Evolutionary conservation across 2,329 filamentous ascomycete genomes (phyloP).

Genomic region (Cladosporium sp.): DNA sequence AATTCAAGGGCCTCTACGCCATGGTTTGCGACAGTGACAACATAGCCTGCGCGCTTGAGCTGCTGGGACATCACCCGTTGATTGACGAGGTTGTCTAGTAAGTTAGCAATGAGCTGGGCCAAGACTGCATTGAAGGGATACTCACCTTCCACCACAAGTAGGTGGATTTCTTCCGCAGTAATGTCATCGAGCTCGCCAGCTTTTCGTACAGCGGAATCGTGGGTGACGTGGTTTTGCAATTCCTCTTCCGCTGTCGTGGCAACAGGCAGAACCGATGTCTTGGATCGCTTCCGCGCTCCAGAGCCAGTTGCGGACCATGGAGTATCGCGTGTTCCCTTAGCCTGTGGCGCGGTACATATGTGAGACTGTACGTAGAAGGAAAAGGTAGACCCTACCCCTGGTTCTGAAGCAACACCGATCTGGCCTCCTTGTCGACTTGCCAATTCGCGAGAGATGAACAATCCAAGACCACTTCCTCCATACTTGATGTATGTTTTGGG

Average conservation of each 20-base stretch:
- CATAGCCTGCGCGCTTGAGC: constrained; percentile 39
- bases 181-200: not conserved
- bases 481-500: constrained; percentile 68
- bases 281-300: not conserved
- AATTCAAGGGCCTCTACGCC: constrained; percentile 39
- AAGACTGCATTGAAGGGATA: not conserved
- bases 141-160: constrained; percentile 31
- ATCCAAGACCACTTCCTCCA: constrained; percentile 67
- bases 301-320: not conserved
- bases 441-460: constrained; percentile 57
- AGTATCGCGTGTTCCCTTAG: not conserved
- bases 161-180: constrained; percentile 1
- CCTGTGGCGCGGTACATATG: not conserved
- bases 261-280: not conserved
- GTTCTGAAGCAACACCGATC: constrained; percentile 63
- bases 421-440: constrained; percentile 70
- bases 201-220: not conserved
- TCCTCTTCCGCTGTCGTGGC: constrained; percentile 2
- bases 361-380: constrained; percentile 55
- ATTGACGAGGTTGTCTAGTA: constrained; percentile 44
- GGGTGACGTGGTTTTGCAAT: constrained; percentile 2
- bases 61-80: constrained; percentile 44
- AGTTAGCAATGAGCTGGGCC: not conserved
- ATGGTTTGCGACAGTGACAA: constrained; percentile 42
- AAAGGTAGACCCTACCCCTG: constrained; percentile 63